Base-by-base conservation (phyloP, 2,329 filamentous ascomycete genomes). In the Orbilia javanica region DNA sequence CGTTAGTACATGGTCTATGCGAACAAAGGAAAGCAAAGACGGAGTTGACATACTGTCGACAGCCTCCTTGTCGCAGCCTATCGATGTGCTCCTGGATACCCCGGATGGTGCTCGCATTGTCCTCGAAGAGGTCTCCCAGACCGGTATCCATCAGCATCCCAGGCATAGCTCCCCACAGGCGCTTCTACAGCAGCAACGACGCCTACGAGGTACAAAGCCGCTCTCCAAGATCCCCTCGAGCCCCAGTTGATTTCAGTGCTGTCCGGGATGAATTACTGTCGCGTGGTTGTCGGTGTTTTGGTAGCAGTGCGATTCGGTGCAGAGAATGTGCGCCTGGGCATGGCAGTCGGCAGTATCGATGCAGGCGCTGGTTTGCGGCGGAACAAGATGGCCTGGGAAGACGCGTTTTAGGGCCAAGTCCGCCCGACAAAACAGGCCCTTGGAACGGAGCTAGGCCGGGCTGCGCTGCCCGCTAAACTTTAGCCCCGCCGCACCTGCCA, bases 21-120 rank as follows among this genome's bases (percentile, higher is more conserved):
- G 34, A 10, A 15, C 13, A 15, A 36, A 10, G 34, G 8, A 4
- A 36, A 10, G 36, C n/a, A 39, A 39, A 15, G 11, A 15, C n/a
- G 5, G 10, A 39, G 42, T 46, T 46, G n/a, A 76, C 71, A n/a
- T 66, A 81, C 80, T 81, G 80, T 36, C 81, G 80, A 60, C 81
- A 81, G 4, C 81, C 81, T 11, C 80, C 79, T 31, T 80, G 79
- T 36, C 81, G 81, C 46, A 81, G 69, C 20, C 80, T 70, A 50
- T 81, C 80, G 22, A 81, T 71, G 7, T 79, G 72, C 18, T 79
- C 80, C 13, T 81, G 79, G 25, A 80, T 80, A 22, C 80, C 78
- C n/a, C 74, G 74, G n/a, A 50, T 55, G 18, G 74, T 78, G 29
- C 67, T 78, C 44, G 74, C 74, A 69, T 64, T 72, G 42, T 78